Evolutionary conservation across 176 grass and related monocot genomes (phyloP).

Genomic region (Oryza meridionalis): DNA sequence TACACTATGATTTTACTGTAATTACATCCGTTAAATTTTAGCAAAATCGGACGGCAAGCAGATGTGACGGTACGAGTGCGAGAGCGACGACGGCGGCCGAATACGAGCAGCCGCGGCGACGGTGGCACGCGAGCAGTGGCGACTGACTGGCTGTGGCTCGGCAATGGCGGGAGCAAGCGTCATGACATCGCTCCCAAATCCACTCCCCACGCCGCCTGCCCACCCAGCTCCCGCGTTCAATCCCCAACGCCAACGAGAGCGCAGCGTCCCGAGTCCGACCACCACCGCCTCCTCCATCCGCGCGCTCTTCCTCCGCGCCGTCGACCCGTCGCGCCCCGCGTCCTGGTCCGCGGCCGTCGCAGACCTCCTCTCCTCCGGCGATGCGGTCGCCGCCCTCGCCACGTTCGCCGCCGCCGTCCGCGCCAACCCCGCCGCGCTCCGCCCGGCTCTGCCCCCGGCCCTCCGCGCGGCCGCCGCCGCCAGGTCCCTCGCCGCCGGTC

Average conservation of each 20-base stretch:
- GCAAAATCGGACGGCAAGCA: no score
- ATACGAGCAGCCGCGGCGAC: no score
- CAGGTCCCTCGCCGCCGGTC: constrained; percentile 55
- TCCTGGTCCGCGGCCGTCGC: constrained; percentile 76
- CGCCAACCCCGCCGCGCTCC: constrained; percentile 48
- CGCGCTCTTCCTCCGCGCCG: constrained; percentile 56
- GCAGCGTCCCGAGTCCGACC: not conserved
- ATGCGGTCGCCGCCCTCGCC: constrained; percentile 47
- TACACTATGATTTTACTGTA: no score
- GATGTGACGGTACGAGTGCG: no score
- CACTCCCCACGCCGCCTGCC: not conserved
- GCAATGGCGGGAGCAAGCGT: constrained; percentile 13
- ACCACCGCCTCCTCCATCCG: constrained; percentile 38
- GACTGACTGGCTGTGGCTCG: no score
- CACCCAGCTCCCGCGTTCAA: not conserved
- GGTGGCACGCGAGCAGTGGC: no score
- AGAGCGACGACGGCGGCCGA: no score
- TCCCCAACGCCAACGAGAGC: not conserved
- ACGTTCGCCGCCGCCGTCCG: constrained; percentile 53
- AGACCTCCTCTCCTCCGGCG: constrained; percentile 65
- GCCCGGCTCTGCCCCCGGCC: constrained; percentile 56
- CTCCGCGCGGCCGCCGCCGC: constrained; percentile 61
- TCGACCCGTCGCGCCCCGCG: constrained; percentile 55
- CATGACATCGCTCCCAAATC: not conserved
- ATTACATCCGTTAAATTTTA: no score